These are phyloP conservation scores for Solanum peruvianum DNA, from an alignment of 257 asterid species.

Conservation along the genomic window DNA sequence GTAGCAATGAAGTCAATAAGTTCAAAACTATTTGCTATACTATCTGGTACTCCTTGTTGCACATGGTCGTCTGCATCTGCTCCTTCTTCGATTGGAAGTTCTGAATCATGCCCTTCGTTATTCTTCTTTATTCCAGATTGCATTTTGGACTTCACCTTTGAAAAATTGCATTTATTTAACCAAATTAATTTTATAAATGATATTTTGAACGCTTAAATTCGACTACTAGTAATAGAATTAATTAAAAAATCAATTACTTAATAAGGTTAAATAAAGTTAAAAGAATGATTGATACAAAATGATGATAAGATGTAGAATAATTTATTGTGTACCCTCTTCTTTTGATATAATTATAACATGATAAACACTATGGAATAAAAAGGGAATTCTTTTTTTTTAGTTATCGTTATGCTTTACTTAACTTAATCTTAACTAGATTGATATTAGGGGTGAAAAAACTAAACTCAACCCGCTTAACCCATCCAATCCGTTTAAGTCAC, in stretches of 20 bases:
- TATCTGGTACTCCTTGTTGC: not conserved
- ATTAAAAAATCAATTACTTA: not conserved
- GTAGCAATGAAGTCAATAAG: not conserved
- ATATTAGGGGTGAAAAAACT: not conserved
- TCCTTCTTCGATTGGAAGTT: not conserved
- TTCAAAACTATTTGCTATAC: not conserved
- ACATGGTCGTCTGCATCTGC: not conserved
- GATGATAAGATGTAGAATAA: not conserved
- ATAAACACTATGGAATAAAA: not conserved
- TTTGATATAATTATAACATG: not conserved
- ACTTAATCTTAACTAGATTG: not conserved
- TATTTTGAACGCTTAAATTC: not conserved
- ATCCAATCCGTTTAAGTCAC: not conserved
- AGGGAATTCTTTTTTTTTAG: not conserved
- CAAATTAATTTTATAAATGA: not conserved
- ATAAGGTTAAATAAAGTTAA: not conserved
- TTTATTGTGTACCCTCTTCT: not conserved
- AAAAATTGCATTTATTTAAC: not conserved
- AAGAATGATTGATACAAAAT: not conserved
- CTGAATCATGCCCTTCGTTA: not conserved
- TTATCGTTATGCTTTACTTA: not conserved
- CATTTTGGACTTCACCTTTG: not conserved
- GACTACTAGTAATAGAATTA: not conserved
- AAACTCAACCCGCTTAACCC: not conserved
- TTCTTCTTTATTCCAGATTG: not conserved